Evolutionary conservation across 1,284 basidiomycete genomes (phyloP), one percentile per base, ranked within the genome.

Genomic region (Apiotrichum veenhuisii): DNA sequence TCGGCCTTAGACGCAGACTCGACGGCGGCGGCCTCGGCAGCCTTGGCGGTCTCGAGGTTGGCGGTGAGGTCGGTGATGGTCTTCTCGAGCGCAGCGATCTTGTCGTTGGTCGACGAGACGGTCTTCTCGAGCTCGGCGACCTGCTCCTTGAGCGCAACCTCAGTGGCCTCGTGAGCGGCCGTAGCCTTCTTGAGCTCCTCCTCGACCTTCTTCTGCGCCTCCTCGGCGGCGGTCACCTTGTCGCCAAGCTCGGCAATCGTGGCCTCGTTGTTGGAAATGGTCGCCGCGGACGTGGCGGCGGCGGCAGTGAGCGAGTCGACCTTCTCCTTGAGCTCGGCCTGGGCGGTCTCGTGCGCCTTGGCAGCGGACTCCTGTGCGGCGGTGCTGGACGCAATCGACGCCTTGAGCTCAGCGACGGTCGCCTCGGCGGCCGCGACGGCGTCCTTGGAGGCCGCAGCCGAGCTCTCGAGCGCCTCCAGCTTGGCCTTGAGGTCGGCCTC

Each of bases 351-450:
- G 46, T 48, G 30, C 5, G 46, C 26, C 33, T 48, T 48, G 10
- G 61, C 27, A 3, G 61, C 51, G 15, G 50, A 41, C n/a, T 57
- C 53, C 27, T 56, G 47, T 48, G 61, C 54, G 23, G 53, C 57
- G 18, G 54, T 54, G 22, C 52, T 62, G 8, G 48, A 49, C 42
- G 55, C 55, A 20, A 68, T 50, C 54, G 65, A 57, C 14, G n/a
- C 18, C 54, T 70, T 58, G 18, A 68, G 63, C 20, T 58, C 51
- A 20, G 55, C 53, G 10, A 68, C 17, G 4, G 49, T 57, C 49
- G 61, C 63, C 30, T 63, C 56, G 46, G 63, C 61, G 8, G 45
- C 41, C 2, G 50, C 43, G 15, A 26, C 23, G 14, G 17, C 25
- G 25, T 26, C 43, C 43, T 44, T 44, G 43, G 43, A 26, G 11